Evolutionary conservation across 768 basidiomycete species (phyloP), one percentile per base, ranked within the genome.

Genomic region (Leucocoprinus leucothites): DNA sequence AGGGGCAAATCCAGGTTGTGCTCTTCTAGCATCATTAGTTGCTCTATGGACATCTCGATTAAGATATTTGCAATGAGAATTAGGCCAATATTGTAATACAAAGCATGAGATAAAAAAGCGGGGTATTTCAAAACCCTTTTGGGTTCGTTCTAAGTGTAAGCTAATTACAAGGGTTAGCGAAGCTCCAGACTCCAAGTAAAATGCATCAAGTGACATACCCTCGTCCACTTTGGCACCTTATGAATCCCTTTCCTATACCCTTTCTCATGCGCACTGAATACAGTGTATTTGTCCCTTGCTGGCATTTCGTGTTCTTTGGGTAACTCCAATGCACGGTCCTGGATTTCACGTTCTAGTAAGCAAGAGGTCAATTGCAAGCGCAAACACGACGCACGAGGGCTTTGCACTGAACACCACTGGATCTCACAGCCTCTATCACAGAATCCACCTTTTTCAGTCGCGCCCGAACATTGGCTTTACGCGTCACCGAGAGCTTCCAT

Each of bases 201-300:
- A 31, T 9, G 9, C 31, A 28, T 53, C 9, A 26, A 42, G 3
- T 28, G 24, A 74, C 88, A 57, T 61, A 95, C 94, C 71, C 92
- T 80, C 48, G 95, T 97, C 84, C 88, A 98, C 66, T 97, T 96
- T n/a, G 95, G 95, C 24, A 96, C 90, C 65, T 95, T 95, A 74
- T 98, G 95, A 47, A 97, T 93, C 22, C 92, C 90, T 64, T 98
- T 98, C 42, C 96, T 77, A 70, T 96, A 99, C 5, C 91, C 89
- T 56, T 70, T 76, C 1, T 75, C 74, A 38, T 81, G 83, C 3
- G 82, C 76, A 36, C 81, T 83, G 71, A 94, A 98, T 18, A 89
- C 83, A 3, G 95, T 97, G 74, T 98, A 99, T 71, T 99, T 99
- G 76, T 98, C 96, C 64, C 79, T 84, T 1, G 96, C 74, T 9